These are phyloP conservation scores for Trichoderma hamatum DNA, from an alignment of 2,329 filamentous ascomycete species.

Conservation along the genomic window DNA sequence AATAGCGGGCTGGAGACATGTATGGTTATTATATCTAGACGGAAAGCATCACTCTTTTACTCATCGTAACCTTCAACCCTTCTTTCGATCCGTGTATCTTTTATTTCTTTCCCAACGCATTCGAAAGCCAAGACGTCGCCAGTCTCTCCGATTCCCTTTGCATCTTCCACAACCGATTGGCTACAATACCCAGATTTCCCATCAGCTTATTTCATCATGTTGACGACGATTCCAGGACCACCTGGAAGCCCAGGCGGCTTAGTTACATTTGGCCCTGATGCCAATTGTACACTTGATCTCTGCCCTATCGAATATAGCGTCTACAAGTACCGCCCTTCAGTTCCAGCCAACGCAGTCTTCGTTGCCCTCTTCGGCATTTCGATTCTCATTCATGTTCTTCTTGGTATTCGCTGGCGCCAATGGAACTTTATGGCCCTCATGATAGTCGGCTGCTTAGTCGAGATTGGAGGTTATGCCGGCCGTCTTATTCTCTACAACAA, in stretches of 20 bases:
- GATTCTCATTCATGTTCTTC: conserved; percentile 45
- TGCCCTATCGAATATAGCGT: conserved; percentile 48
- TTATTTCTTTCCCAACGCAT: neutral
- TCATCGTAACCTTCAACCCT: neutral
- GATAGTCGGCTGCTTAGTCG: conserved; percentile 56
- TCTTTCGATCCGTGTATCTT: neutral
- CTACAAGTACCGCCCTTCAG: conserved; percentile 46
- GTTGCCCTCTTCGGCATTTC: conserved; percentile 47
- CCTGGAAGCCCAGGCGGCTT: conserved; percentile 16
- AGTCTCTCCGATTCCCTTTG: neutral
- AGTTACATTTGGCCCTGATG: conserved; percentile 45
- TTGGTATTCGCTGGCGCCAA: conserved; percentile 45
- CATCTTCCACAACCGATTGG: neutral
- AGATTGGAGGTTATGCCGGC: conserved; percentile 64
- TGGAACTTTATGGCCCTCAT: conserved; percentile 53
- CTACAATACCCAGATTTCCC: neutral
- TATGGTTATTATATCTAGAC: neutral
- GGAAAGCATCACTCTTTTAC: neutral
- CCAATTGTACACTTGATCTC: conserved; percentile 52
- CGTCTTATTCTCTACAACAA: conserved; percentile 59
- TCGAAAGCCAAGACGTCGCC: neutral
- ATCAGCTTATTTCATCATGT: neutral
- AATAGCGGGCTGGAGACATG: neutral
- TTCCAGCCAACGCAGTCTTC: conserved; percentile 51
- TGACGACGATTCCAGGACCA: neutral